Evolutionary conservation across 2,329 filamentous ascomycete genomes (phyloP).

Genomic region (Cladosporium sp.): DNA sequence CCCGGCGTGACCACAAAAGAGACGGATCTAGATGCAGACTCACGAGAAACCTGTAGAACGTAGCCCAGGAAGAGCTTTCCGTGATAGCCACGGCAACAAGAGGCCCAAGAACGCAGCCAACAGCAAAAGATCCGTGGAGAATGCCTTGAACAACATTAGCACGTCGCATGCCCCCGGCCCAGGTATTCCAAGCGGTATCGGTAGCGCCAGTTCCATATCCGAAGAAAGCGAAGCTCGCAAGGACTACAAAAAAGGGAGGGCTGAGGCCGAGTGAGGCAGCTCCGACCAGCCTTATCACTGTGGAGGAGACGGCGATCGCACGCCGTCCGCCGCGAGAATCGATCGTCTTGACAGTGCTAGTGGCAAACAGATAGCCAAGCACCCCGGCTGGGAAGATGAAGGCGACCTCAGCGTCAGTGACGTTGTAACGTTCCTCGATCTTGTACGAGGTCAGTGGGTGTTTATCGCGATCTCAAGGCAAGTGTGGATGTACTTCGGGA

Average conservation of each 20-base stretch:
- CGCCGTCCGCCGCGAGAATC: not conserved
- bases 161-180: not conserved
- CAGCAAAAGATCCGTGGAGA: constrained; percentile 2
- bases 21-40: not conserved
- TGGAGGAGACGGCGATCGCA: not conserved
- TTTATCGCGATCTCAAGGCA: too few species aligned
- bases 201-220: constrained; percentile 7
- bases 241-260: not conserved
- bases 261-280: not conserved
- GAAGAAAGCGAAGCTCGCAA: not conserved
- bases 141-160: constrained; percentile 2
- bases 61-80: not conserved
- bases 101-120: not conserved
- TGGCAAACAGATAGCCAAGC: constrained; percentile 4
- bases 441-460: too few species aligned
- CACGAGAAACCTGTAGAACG: not conserved
- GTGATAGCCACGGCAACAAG: not conserved
- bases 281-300: not conserved
- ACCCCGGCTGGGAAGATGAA: constrained; percentile 5
- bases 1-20: too few species aligned
- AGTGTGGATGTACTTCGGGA: too few species aligned
- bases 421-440: not conserved
- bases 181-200: constrained; percentile 6
- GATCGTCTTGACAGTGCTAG: not conserved
- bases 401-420: constrained; percentile 1